These are phyloP conservation scores for Debaryomyces hansenii DNA, from an alignment of 805 yeast genomes.

Conservation along the genomic window DNA sequence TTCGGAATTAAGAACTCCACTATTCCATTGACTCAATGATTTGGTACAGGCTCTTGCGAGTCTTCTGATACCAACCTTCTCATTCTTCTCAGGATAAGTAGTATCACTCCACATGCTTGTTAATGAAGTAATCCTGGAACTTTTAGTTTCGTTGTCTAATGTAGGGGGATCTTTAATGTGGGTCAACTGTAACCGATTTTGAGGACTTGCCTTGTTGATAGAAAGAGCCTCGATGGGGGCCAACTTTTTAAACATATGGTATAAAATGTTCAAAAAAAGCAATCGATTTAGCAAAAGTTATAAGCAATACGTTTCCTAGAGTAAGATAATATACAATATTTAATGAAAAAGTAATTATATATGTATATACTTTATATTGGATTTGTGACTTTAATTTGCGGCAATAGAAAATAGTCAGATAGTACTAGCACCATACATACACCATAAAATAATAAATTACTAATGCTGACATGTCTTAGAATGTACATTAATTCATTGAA, in stretches of 20 bases:
- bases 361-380: neutral
- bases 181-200: conserved; percentile 5
- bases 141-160: neutral
- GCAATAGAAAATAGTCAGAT: neutral
- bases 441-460: no score
- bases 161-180: neutral
- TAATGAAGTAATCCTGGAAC: conserved; percentile 4
- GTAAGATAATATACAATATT: neutral
- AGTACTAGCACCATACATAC: no score
- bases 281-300: neutral
- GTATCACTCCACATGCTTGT: conserved; percentile 1
- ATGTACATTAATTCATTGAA: no score
- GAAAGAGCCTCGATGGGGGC: conserved; percentile 5
- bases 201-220: neutral
- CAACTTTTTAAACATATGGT: conserved; percentile 3
- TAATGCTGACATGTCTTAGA: no score
- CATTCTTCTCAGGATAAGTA: neutral
- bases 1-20: neutral
- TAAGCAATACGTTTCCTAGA: neutral
- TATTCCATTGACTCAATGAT: conserved; percentile 8
- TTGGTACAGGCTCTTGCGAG: conserved; percentile 8
- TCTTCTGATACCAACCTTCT: conserved; percentile 6
- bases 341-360: neutral
- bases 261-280: neutral
- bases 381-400: conserved; percentile 8